A percentile compares a stretch with the other conserved stretches of the same genome.
Evolutionary conservation across 257 asterid species (phyloP).

Genomic region (Misopates orontium): DNA sequence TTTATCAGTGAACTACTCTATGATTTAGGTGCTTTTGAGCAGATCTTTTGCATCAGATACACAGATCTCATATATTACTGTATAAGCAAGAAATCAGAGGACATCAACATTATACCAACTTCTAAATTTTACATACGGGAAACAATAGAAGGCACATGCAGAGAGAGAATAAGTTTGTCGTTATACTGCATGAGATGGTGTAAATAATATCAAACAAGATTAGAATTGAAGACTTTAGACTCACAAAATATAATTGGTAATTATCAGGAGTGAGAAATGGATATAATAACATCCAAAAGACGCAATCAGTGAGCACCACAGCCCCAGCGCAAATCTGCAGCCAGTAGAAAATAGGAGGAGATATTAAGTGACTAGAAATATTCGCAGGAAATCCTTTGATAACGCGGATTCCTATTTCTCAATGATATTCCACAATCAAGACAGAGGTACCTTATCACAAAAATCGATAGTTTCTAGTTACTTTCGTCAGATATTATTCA

Average conservation of each 20-base stretch:
- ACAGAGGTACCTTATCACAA: background rate
- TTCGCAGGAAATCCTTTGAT: too few relatives aligned
- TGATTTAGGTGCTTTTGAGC: background rate
- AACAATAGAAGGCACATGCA: background rate
- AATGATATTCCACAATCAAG: too few relatives aligned
- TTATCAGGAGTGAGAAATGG: slow-evolving; percentile 35
- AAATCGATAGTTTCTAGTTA: background rate
- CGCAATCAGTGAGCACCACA: slow-evolving; percentile 54
- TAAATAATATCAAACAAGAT: slow-evolving; percentile 6
- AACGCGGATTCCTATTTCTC: too few relatives aligned
- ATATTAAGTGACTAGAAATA: too few relatives aligned
- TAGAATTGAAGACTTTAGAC: slow-evolving; percentile 25
- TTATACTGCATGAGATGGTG: slow-evolving; percentile 1
- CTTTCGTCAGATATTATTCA: background rate
- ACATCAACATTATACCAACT: background rate
- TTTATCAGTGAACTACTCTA: too few relatives aligned
- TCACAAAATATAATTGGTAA: slow-evolving; percentile 39
- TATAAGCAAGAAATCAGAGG: background rate
- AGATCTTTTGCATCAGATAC: background rate
- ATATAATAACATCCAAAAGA: slow-evolving; percentile 53
- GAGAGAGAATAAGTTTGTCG: background rate
- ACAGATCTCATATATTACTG: background rate
- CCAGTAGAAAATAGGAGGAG: slow-evolving; percentile 23
- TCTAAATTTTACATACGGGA: too few relatives aligned
- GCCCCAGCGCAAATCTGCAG: slow-evolving; percentile 59